A percentile compares a stretch with the other conserved stretches of the same genome.
Evolutionary conservation across 805 yeast genomes (phyloP).

Genomic region (Lipomyces yamadae): DNA sequence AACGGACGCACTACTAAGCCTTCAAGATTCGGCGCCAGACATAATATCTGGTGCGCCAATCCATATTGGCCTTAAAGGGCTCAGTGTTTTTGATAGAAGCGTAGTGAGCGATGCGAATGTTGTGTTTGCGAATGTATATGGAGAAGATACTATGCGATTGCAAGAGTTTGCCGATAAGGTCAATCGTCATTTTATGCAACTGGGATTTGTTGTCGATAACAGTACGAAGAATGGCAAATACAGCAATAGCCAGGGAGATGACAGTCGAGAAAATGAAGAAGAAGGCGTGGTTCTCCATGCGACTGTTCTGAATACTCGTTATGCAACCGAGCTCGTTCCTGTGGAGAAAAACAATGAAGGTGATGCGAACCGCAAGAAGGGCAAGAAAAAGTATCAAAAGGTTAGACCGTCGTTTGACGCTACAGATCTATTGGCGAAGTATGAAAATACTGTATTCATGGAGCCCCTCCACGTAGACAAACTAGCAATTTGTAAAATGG

Average conservation of each 20-base stretch:
- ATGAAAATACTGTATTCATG: constrained; percentile 16
- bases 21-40: neutral
- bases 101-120: constrained; percentile 16
- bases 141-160: constrained; percentile 10
- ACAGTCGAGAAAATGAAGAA: neutral
- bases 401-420: constrained; percentile 28
- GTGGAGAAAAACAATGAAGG: neutral
- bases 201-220: constrained; percentile 11
- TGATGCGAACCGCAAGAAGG: constrained; percentile 4
- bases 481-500: constrained; percentile 31
- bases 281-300: constrained; percentile 27
- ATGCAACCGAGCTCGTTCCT: constrained; percentile 1
- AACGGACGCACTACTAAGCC: constrained; percentile 5
- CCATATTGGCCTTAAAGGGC: constrained; percentile 20
- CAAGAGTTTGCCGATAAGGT: constrained; percentile 27
- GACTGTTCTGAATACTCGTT: constrained; percentile 23
- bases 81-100: constrained; percentile 12
- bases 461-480: constrained; percentile 8
- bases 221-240: neutral
- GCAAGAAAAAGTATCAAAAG: neutral
- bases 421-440: constrained; percentile 10
- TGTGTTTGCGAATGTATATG: constrained; percentile 23
- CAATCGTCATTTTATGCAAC: constrained; percentile 17
- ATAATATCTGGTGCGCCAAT: neutral
- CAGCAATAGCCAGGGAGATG: neutral